A percentile compares a stretch with the other conserved stretches of the same genome.
These are phyloP conservation scores for Amphichorda felina DNA, from an alignment of 2,329 filamentous ascomycete genomes.

Conservation along the genomic window DNA sequence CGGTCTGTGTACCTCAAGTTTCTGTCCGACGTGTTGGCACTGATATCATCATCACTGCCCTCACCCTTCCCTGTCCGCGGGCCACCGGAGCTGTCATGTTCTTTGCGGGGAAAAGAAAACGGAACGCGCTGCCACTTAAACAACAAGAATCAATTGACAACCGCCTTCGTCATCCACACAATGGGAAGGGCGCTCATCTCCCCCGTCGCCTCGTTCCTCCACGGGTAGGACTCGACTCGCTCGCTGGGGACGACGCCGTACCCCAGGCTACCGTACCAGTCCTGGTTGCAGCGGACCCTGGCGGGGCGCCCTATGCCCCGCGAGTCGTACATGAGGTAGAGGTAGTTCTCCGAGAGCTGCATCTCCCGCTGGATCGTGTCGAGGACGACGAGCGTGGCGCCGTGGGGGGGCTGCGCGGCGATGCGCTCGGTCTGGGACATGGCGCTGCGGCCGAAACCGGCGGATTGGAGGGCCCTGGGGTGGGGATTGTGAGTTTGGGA, in stretches of 20 bases:
- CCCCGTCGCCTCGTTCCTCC: constrained; percentile 6
- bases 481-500: neutral
- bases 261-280: constrained; percentile 17
- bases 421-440: constrained; percentile 22
- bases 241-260: constrained; percentile 9
- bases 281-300: constrained; percentile 14
- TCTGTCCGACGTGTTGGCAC: no score
- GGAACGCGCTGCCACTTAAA: no score
- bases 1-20: no score
- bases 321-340: constrained; percentile 13
- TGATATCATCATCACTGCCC: no score
- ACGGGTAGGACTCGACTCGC: constrained; percentile 8
- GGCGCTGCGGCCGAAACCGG: constrained; percentile 20
- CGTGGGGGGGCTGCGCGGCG: constrained; percentile 17
- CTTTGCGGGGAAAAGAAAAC: no score
- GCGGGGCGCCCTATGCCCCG: constrained; percentile 12
- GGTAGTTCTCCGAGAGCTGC: constrained; percentile 12
- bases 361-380: constrained; percentile 20
- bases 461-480: constrained; percentile 17
- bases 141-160: neutral
- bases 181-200: constrained; percentile 5
- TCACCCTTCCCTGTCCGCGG: no score
- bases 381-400: constrained; percentile 19
- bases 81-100: no score
- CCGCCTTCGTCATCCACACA: constrained; percentile 12